Base-by-base conservation (phyloP, 306 rosid genomes). In the Arachis hypogaea region DNA sequence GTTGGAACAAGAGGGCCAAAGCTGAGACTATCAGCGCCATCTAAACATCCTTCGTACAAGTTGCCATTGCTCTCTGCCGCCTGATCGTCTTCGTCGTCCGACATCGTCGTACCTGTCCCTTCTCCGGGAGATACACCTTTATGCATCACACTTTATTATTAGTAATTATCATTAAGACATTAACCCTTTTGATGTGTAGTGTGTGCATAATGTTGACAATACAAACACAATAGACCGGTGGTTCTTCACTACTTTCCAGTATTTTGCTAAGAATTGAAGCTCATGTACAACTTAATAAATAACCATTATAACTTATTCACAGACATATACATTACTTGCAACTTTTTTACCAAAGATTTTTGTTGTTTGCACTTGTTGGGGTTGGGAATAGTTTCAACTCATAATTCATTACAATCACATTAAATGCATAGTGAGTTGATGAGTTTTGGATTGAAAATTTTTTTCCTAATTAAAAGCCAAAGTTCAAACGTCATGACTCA, bases 1-100 rank as follows among this genome's bases (percentile, higher is more conserved):
- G 98, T 88, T 5, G 93, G 97, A 76, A 93, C 85, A 72, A 93
- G 98, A 70, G 98, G 96, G 12, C 97, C 98, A 60, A 93, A 93
- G 56, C 87, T 92, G 77, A 89, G 92, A 66, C 79, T 77, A 67
- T 93, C 97, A 43, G 68, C 77, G 0, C 93, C 93, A 63, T 93
- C 98, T 40, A 87, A 11, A 61, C 86, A 78, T 60, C 88, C 93
- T 72, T 93, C 97, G 59, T 80, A 91, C 11, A 92, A 66, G 78
- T 81, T 89, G 28, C 80, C 81, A 71, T 89, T 92, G 78, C 93
- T 87, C 71, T 93, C 96, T 2, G 85, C 80, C 63, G 85, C 80
- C 63, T 86, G 96, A 43, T 93, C 97, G 18, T 93, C 98, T 62
- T 87, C 93, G 28, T 86, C 92, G 18, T 93, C 97, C 0, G 98